Conservation (phyloP, 805 yeast species). For the Torulaspora franciscae region DNA sequence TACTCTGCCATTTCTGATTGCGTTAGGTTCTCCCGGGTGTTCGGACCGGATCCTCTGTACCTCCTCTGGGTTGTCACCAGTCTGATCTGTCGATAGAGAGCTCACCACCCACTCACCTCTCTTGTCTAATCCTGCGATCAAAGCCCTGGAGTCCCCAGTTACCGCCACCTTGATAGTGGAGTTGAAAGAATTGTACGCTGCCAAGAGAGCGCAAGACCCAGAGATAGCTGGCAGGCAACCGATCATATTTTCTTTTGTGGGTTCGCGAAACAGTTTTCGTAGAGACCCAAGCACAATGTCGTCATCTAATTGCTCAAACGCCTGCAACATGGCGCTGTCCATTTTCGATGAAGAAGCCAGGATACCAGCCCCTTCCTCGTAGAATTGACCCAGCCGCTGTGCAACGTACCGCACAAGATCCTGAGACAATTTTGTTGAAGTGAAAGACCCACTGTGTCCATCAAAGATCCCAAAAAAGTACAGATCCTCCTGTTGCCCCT, state of each 20-base stretch:
- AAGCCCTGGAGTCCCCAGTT: slow-evolving; percentile 93
- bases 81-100: slow-evolving; percentile 85
- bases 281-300: slow-evolving; percentile 78
- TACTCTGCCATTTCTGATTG: slow-evolving; percentile 79
- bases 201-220: slow-evolving; percentile 88
- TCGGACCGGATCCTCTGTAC: slow-evolving; percentile 75
- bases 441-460: slow-evolving; percentile 96
- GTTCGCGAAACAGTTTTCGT: slow-evolving; percentile 60
- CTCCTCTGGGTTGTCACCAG: slow-evolving; percentile 87
- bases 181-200: slow-evolving; percentile 77
- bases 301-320: slow-evolving; percentile 78
- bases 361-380: slow-evolving; percentile 25
- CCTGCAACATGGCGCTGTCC: slow-evolving; percentile 74
- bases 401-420: slow-evolving; percentile 73
- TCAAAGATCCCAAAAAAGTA: slow-evolving; percentile 94
- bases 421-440: slow-evolving; percentile 79
- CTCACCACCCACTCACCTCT: slow-evolving; percentile 79
- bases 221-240: slow-evolving; percentile 86
- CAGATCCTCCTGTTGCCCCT: slow-evolving; percentile 56
- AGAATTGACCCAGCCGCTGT: slow-evolving; percentile 62
- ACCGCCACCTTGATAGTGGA: slow-evolving; percentile 81
- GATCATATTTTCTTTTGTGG: slow-evolving; percentile 54
- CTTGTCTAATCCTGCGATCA: slow-evolving; percentile 66
- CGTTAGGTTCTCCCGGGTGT: slow-evolving; percentile 88
- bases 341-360: slow-evolving; percentile 60